These are phyloP conservation scores for Hibiscus tridactylites DNA, from an alignment of 345 rosid genomes.

Conservation along the genomic window DNA sequence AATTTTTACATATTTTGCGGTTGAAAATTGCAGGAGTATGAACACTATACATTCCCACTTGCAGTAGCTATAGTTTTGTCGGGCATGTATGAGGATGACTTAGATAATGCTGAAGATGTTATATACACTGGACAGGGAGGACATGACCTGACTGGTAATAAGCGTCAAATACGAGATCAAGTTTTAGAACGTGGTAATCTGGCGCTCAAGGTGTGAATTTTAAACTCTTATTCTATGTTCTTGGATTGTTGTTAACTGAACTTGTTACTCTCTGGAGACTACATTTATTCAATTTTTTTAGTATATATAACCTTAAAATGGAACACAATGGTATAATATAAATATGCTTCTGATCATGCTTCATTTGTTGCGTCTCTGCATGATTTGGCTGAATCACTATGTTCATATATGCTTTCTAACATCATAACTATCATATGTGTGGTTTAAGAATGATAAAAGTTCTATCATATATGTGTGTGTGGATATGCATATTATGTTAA, in stretches of 20 bases:
- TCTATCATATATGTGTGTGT: background rate
- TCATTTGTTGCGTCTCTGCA: background rate
- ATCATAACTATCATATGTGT: background rate
- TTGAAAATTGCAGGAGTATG: conserved; percentile 36
- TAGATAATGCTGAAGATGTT: conserved; percentile 88
- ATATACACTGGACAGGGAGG: conserved; percentile 97
- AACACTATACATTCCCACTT: conserved; percentile 47
- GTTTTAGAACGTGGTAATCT: conserved; percentile 67
- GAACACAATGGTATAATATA: background rate
- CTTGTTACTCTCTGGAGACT: background rate
- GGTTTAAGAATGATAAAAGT: background rate
- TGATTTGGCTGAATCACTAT: background rate
- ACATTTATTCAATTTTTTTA: background rate
- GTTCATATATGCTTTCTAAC: background rate
- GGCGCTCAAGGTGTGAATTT: conserved; percentile 70
- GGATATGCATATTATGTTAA: background rate
- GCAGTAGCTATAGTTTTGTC: conserved; percentile 73
- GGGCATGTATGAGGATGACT: conserved; percentile 94
- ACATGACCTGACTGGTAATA: conserved; percentile 66
- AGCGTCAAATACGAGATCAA: conserved; percentile 75
- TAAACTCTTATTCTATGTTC: background rate
- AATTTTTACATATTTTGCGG: background rate
- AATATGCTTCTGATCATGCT: background rate
- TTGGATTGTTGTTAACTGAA: background rate
- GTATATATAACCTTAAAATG: background rate